These are phyloP conservation scores for Aethionema arabicum DNA, from an alignment of 345 rosid species.

Conservation along the genomic window DNA sequence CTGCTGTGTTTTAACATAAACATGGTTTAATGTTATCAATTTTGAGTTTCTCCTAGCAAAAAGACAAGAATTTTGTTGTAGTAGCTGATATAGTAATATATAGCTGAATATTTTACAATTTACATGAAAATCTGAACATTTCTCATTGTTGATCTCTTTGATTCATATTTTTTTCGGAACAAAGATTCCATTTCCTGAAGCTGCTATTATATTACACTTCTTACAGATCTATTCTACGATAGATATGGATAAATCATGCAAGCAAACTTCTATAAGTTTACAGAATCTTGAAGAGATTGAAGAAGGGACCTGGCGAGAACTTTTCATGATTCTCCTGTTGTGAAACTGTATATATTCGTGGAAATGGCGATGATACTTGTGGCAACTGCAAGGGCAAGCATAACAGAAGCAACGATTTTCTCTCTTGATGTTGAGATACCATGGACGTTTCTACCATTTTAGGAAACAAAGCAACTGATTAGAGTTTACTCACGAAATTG, in stretches of 20 bases:
- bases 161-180: background rate
- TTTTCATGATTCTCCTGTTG: constrained; percentile 17
- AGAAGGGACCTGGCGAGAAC: background rate
- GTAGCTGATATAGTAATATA: too few species aligned
- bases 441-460: constrained; percentile 42
- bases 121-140: too few species aligned
- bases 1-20: constrained; percentile 14
- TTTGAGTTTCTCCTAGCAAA: constrained; percentile 4
- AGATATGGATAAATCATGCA: constrained; percentile 6
- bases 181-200: background rate
- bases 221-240: constrained; percentile 25
- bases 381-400: constrained; percentile 43
- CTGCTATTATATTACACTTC: constrained; percentile 9
- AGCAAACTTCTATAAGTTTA: constrained; percentile 15
- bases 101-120: too few species aligned
- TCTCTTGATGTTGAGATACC: constrained; percentile 46
- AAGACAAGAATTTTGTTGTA: background rate
- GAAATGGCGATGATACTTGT: constrained; percentile 47
- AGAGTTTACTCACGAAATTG: background rate
- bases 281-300: constrained; percentile 20
- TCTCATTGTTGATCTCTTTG: background rate
- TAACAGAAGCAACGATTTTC: constrained; percentile 40
- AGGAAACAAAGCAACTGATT: background rate
- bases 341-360: constrained; percentile 36
- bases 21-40: constrained; percentile 24